Base-by-base conservation (phyloP, 2,329 filamentous ascomycete species). In the Mycosphaerella sp. region DNA sequence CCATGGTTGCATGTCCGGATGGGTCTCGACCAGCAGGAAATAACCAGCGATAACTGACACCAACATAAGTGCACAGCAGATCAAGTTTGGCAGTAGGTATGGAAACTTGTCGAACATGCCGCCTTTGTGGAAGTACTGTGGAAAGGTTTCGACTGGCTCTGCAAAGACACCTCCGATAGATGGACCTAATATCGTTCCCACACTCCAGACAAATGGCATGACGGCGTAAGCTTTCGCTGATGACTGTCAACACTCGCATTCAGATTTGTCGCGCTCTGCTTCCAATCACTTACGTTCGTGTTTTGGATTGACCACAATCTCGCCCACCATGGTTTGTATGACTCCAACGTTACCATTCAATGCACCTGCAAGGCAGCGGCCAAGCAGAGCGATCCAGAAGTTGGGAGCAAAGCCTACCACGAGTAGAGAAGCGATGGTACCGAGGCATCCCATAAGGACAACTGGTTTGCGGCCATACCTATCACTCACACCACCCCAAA, bases 141-240 rank as follows among this genome's bases (percentile, higher is more conserved):
- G 89, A 68, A 86, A 95, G 16, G 82, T 82, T 32, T 80, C 73
- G 55, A 83, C 79, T 21, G 91, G 90, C 59, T 88, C 83, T 53
- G 89, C 86, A 66, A 95, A 89, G 49, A 85, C 81, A 30, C 91
- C 91, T 53, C 91, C 91, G 58, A 96, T 89, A 5, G 86, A 87
- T 56, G 90, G 87, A 0, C 90, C 90, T 47, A 95, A 77, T 57
- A 95, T 95, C 8, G 88, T 94, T 18, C 90, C 90, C 46, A 95
- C 84, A 41, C 80, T 85, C 89, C 90, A 96, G 6, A 95, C 86
- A 64, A 95, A 95, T 0, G 90, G 90, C 88, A 96, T 95, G 40
- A 95, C 81, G 2, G 89, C 83, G 68, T 90, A 95, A 25, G 90
- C 90, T 55, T 85, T 82, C 52, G 89, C 86, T 88, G 61, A 30